phyloP scores from a whole-genome alignment of 768 basidiomycete species.

The Tricholoma saponaceum region DNA sequence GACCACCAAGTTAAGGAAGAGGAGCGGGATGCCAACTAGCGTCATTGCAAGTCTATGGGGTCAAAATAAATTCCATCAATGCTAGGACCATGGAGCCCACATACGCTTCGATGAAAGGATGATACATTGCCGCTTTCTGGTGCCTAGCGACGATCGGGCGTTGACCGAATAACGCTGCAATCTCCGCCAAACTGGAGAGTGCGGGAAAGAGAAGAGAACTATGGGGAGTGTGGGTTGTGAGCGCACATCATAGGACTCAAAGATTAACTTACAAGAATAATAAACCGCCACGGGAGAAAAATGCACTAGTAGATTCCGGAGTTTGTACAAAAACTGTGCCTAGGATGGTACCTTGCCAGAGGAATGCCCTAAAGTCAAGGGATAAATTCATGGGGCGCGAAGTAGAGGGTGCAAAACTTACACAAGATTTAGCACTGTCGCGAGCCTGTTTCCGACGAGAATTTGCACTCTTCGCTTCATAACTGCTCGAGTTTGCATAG shows the following conservation, averaged over 20 bases:
- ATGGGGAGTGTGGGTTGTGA: background rate
- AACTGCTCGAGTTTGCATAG: conserved; percentile 34
- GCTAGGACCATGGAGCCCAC: conserved; percentile 11
- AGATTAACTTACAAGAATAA: conserved; percentile 28
- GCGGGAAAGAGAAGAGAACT: conserved; percentile 59
- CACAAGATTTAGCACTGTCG: conserved; percentile 27
- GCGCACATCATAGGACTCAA: background rate
- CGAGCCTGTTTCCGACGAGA: conserved; percentile 26
- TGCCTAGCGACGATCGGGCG: conserved; percentile 59
- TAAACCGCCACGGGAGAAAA: conserved; percentile 54
- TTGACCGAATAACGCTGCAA: conserved; percentile 57
- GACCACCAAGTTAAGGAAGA: conserved; percentile 37
- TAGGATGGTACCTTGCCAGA: conserved; percentile 16
- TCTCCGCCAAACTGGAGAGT: conserved; percentile 59
- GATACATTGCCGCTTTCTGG: conserved; percentile 57
- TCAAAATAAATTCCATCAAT: background rate
- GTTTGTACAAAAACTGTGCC: conserved; percentile 44
- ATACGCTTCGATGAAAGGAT: conserved; percentile 43
- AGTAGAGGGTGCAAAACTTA: conserved; percentile 12
- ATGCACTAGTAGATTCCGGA: conserved; percentile 37
- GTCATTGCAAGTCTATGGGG: conserved; percentile 22
- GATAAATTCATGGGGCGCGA: no score
- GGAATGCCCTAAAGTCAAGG: conserved; percentile 27
- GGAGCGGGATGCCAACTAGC: conserved; percentile 59
- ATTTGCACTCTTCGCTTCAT: conserved; percentile 38